Percentiles rank a stretch among this genome's conserved stretches.
phyloP scores from a whole-genome alignment of 345 rosid genomes.

The Lepidium sativum region DNA sequence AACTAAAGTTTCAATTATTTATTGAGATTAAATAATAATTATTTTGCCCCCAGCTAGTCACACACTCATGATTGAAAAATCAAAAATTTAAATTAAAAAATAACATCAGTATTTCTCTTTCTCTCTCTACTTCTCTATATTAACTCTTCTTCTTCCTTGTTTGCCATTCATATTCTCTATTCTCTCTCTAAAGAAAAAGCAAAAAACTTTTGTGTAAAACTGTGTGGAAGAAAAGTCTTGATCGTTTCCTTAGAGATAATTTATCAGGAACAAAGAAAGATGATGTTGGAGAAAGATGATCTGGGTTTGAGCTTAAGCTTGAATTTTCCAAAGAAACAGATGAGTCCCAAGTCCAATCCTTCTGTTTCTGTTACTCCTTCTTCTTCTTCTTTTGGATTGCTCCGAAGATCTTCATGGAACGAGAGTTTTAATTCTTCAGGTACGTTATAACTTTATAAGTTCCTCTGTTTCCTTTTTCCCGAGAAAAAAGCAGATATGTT shows the following conservation, averaged over 20 bases:
- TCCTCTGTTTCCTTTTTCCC: constrained; percentile 16
- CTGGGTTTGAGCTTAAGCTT: constrained; percentile 76
- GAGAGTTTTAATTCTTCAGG: constrained; percentile 48
- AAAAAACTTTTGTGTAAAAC: constrained; percentile 1
- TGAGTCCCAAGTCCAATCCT: constrained; percentile 45
- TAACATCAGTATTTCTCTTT: not conserved
- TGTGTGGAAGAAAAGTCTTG: constrained; percentile 1
- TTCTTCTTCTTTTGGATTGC: constrained; percentile 29
- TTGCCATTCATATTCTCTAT: constrained; percentile 18
- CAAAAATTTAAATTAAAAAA: not conserved
- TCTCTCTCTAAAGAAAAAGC: constrained; percentile 10
- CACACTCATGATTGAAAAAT: constrained; percentile 45
- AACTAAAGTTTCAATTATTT: constrained; percentile 4
- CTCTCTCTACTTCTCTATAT: constrained; percentile 40
- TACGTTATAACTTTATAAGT: constrained; percentile 16
- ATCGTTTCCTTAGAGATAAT: not conserved
- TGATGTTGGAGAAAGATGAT: constrained; percentile 69
- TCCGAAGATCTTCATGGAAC: constrained; percentile 49
- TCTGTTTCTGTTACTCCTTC: constrained; percentile 32
- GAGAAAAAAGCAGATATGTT: constrained; percentile 7
- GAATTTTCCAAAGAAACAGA: constrained; percentile 51
- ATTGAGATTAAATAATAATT: not conserved
- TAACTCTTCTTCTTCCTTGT: constrained; percentile 14
- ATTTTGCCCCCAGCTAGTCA: constrained; percentile 22
- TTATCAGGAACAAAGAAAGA: constrained; percentile 1